Base-by-base conservation (phyloP, 208 protist genomes). In the Leishmania major region DNA sequence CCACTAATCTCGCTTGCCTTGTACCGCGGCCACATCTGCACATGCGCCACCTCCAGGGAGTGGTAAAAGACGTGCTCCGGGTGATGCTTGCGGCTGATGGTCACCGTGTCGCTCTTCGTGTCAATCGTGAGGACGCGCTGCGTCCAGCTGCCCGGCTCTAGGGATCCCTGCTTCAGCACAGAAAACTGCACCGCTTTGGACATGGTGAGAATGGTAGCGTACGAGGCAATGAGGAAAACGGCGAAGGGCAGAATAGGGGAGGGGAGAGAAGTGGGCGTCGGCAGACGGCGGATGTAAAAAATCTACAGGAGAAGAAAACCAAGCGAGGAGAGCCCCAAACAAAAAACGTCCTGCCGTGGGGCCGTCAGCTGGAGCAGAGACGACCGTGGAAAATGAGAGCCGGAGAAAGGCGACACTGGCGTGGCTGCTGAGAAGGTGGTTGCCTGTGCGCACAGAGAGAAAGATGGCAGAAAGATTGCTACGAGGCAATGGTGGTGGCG, bases 11-110 rank as follows among this genome's bases (percentile, higher is more conserved):
- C 51, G 45, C 72, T 62, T 47, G 74, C 73, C 35, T 69, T 51
- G 60, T 83, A 87, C 43, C 76, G 67, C 0, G 75, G 79, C 83
- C 83, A 87, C 75, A 79, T 82, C 75, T 87, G 83, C 37, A 78
- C 77, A 3, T 49, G 45, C 59, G 59, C 7, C 35, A 83, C 73
- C 57, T 76, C 74, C 35, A 86, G 28, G 8, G 74, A 74, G 55
- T 86, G 83, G 67, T 86, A 86, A 47, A 83, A 40, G 43, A 82
- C 53, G 55, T 83, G 59, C n/a, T 80, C 45, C 17, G 74, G 64
- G 74, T 82, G 83, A 25, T 83, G 72, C 73, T 77, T 81, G 28
- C 79, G 78, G 75, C 83, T 86, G 83, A 86, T 77, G 19, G 78
- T 80, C 45, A 83, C 77, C 55, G 74, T 83, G 66, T 59, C 66